Evolutionary conservation across 2,329 filamentous ascomycete genomes (phyloP), one percentile per base, ranked within the genome.

Genomic region (Nannizziopsis arthrosporioides): DNA sequence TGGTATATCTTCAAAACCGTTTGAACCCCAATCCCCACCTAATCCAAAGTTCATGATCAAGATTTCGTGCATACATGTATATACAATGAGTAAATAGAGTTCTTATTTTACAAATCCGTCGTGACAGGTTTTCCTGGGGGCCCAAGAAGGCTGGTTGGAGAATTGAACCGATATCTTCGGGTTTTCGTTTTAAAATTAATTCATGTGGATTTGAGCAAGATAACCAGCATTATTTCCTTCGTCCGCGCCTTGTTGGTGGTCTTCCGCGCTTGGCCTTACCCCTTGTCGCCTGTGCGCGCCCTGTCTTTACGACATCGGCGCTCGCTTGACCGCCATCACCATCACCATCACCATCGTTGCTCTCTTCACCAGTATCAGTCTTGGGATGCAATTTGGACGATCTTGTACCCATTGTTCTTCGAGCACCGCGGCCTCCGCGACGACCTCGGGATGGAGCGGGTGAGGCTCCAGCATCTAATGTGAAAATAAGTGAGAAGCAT

Each of bases 391-490:
- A 55, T 38, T 59, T 61, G 18, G 63, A 67, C 9, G 60, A 63
- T 14, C 64, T 66, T 41, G 63, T 66, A 22, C 64, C 61, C 45
- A 68, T 59, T 5, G 58, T 61, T 15, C 61, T 53, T 36, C 58
- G 66, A 12, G 62, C 59, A n/a, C 55, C 56, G 36, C 65, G 62
- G 35, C 57, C 63, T 27, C 59, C 51, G 35, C 64, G 65, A 42
- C 63, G 61, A 38, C 64, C 66, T 57, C 65, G 64, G 19, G 64
- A 63, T 0, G 68, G 68, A 32, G 59, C 68, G 9, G 68, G 67
- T 9, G 68, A 70, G 31, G 68, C 69, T 30, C 63, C 63, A 5
- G 64, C 61, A 55, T 71, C 68, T 70, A 49, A 41, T 37, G 35
- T 39, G 32, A 30, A 12, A 32, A 17, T 18, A 10, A 32, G 14